Evolutionary conservation across 306 rosid genomes (phyloP), one percentile per base, ranked within the genome.

Genomic region (Vachellia pachyceras): DNA sequence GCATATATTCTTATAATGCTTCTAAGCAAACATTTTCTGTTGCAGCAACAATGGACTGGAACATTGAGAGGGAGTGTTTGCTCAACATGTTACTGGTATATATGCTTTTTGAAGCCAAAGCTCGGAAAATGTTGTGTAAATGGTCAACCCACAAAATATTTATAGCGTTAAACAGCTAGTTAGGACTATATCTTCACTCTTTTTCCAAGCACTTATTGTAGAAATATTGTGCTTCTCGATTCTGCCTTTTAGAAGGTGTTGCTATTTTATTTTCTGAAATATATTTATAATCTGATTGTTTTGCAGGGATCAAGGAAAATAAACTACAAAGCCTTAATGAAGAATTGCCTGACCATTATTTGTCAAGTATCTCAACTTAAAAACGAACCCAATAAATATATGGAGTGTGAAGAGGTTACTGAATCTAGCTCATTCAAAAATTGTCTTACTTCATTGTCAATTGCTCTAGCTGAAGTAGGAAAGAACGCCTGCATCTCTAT

Each of bases 231-330:
- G 60, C 63, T 57, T 83, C 61, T 72, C 71, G 49, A 77, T 75
- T 66, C 39, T 46, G 10, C 22, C 54, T 68, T 73, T 73, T n/a
- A n/a, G n/a, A 68, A 72, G 55, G 35, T 35, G 61, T 73, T 35
- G 61, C 77, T 78, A 73, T 44, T 13, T 20, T 15, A 69, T 80
- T 70, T 65, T 58, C 63, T 60, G 18, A 77, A 76, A 77, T 79
- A 29, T 75, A 46, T 72, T 61, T 71, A 65, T 72, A 72, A 79
- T 81, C 41, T 70, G 33, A 35, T 80, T 75, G 65, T 73, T 84
- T 87, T 84, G 84, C 79, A 95, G 99, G 96, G 89, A 17, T 93
- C 92, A 54, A 84, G 97, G 88, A 93, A 86, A 85, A 71, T 88
- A 72, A 91, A 89, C 88, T 93, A 81, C 83, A 88, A 89, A 87